Evolutionary conservation across 2,329 filamentous ascomycete genomes (phyloP).

Genomic region (Cladosporium sp.): DNA sequence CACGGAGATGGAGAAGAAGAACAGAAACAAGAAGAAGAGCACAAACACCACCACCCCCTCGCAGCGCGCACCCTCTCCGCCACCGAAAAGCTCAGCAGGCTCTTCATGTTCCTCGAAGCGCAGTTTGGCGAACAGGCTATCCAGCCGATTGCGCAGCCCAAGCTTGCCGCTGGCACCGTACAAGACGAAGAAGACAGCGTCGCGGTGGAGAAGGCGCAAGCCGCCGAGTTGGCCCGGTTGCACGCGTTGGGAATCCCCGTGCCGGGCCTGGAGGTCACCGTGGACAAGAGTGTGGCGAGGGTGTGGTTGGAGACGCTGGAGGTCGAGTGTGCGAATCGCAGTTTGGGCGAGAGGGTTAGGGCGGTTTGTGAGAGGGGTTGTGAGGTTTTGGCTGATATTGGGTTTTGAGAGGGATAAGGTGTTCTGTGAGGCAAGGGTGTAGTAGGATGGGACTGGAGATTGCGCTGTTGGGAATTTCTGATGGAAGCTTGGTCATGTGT

Average conservation of each 20-base stretch:
- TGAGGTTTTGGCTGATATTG: conserved; percentile 7
- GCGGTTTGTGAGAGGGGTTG: conserved; percentile 52
- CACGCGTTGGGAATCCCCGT: conserved; percentile 85
- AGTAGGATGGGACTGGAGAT: too few relatives aligned
- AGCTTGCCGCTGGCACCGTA: conserved; percentile 33
- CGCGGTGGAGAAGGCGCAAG: conserved; percentile 52
- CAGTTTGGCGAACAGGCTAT: conserved; percentile 88
- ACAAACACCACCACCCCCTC: conserved; percentile 28
- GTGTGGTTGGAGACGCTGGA: conserved; percentile 92
- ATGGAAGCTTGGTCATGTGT: too few relatives aligned
- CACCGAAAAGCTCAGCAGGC: conserved; percentile 73
- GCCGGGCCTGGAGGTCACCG: conserved; percentile 78
- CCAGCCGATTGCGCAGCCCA: conserved; percentile 66
- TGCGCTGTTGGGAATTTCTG: too few relatives aligned
- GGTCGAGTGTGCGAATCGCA: conserved; percentile 75
- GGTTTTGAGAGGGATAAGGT: not conserved
- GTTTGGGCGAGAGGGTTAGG: conserved; percentile 74
- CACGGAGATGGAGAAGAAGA: conserved; percentile 18
- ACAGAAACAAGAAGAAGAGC: conserved; percentile 20
- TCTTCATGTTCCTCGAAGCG: conserved; percentile 94
- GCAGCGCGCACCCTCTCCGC: conserved; percentile 57
- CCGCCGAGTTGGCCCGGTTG: conserved; percentile 69
- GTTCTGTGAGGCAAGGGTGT: too few relatives aligned
- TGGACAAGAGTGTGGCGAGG: conserved; percentile 81
- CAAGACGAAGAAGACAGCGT: conserved; percentile 34